Evolutionary conservation across 352 stramenopile species (phyloP), one percentile per base, ranked within the genome.

Genomic region (Elongisporangium anandrum): DNA sequence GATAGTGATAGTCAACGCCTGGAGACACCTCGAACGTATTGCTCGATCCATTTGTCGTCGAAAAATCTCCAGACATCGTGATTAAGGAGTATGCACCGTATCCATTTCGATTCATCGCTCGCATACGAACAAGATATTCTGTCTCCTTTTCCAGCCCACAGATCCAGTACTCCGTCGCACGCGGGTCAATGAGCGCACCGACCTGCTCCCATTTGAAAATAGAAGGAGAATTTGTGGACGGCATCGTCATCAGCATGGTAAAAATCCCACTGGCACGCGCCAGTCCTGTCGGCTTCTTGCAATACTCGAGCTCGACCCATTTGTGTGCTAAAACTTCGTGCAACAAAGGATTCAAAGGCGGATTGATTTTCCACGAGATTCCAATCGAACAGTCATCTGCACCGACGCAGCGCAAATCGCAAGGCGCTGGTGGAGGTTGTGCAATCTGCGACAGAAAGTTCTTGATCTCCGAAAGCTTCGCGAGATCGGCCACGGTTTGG

Each of bases 61-160:
- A 73, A 38, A 87, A 90, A 17, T 77, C 72, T 2, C 72, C 60
- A n/a, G 65, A 69, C 12, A 84, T 47, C 39, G 63, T 82, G 15
- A 69, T 71, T 9, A 71, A n/a, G 7, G 77, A 82, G 53, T 81
- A 90, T n/a, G 72, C 66, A 45, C 81, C 81, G 52, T 73, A 79
- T 2, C 81, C 81, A 51, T 90, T 89, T 8, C 79, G 70, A 55
- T 90, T 90, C 10, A 75, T 67, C 1, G 69, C 65, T 16, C 77
- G 69, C 62, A 90, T 77, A 7, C 81, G 77, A 2, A 90, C 63
- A 24, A 88, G 66, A 20, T 90, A 89, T 39, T 88, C 81, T 1
- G 66, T 79, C 29, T 79, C 75, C 54, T 59, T 64, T 12, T 88
- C 75, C 3, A 90, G 72, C 1, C 69, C 70, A 16, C 67, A 67